Base-by-base conservation (phyloP, 768 basidiomycete species). In the Suillus placidus region DNA sequence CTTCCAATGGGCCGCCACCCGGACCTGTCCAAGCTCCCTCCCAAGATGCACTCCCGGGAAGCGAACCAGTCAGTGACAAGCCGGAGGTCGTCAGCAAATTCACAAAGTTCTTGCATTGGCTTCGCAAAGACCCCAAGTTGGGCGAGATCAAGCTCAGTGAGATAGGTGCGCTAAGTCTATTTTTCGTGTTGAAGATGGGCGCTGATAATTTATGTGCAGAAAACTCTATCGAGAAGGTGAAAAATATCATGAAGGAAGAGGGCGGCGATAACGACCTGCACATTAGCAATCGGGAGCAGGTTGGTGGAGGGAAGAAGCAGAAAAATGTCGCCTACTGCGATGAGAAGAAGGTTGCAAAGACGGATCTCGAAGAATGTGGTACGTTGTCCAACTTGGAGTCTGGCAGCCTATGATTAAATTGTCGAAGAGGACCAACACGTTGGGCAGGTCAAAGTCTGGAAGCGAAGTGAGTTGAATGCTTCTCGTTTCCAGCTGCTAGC, bases 291-390 rank as follows among this genome's bases (percentile, higher is more conserved):
- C 32, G 38, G 26, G 67, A 66, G 7, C 55, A 65, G 7, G 35
- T 51, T 6, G 61, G 62, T 32, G 62, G 69, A 26, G 69, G 64
- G 26, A 68, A 66, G 30, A 69, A 69, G 47, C 56, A 45, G 43
- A 45, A 60, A 35, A 62, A 68, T 20, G 69, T 69, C 30, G 62
- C 40, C 37, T 69, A 69, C 35, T 69, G 69, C 16, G 56, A 60
- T 30, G 43, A 63, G 23, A 54, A 58, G 40, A 63, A 60, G 32
- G 37, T 65, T 62, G 55, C 68, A 38, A 30, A 61, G 14, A 66
- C 62, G 1, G 62, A 66, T 34, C 52, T 69, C 32, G 55, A 63
- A 38, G 55, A 42, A 30, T 68, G 67, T 23, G 35, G 69, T 69
- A 35, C 38, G 67, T 58, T 20, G 16, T 49, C 42, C 23, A 43